Evolutionary conservation across 176 grass and related monocot genomes (phyloP).

Genomic region (Phyllostachys edulis): DNA sequence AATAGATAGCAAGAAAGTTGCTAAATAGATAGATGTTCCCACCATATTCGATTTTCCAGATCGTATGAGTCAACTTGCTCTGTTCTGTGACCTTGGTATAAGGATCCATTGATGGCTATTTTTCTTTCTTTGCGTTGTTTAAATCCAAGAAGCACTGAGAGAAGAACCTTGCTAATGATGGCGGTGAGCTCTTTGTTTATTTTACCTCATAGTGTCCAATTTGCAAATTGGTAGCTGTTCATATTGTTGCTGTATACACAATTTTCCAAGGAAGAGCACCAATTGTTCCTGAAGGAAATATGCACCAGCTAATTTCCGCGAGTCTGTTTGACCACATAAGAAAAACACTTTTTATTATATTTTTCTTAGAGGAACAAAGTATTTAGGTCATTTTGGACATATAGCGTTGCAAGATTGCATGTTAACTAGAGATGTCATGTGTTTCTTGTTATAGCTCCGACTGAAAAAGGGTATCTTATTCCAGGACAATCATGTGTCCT

Average conservation of each 20-base stretch:
- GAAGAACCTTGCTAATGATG: not conserved
- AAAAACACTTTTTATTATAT: not conserved
- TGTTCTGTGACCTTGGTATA: not conserved
- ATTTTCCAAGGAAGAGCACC: not conserved
- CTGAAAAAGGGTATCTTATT: not conserved
- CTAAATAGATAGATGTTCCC: not conserved
- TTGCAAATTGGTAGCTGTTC: not conserved
- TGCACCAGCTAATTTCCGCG: not conserved
- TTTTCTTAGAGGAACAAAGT: not conserved
- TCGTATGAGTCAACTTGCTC: not conserved
- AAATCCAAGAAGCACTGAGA: not conserved
- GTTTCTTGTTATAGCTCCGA: not conserved
- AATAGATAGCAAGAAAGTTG: not conserved
- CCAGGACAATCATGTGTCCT: slow-evolving; percentile 37
- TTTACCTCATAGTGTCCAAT: not conserved
- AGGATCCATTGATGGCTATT: not conserved
- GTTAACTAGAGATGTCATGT: not conserved
- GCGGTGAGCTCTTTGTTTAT: not conserved
- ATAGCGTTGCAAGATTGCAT: not conserved
- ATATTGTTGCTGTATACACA: not conserved
- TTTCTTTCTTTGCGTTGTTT: not conserved
- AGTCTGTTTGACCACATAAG: not conserved
- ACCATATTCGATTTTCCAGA: not conserved
- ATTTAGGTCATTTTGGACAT: not conserved
- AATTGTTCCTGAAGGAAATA: not conserved